phyloP scores from a whole-genome alignment of 2,329 filamentous ascomycete species.

The Dactylellina cionopaga region DNA sequence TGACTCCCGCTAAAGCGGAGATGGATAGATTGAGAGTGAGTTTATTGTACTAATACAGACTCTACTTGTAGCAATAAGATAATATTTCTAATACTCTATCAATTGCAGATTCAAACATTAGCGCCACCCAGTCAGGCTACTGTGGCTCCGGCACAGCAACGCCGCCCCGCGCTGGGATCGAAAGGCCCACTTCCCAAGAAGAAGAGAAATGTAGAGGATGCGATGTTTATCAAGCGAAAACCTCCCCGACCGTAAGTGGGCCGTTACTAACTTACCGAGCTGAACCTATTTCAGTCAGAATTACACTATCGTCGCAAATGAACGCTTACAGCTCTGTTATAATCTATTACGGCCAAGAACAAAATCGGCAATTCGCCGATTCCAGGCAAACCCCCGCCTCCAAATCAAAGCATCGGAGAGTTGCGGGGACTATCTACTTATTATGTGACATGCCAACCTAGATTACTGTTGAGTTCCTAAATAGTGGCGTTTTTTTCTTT shows the following conservation, averaged over 20 bases:
- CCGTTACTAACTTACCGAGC: background rate
- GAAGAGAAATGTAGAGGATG: constrained; percentile 49
- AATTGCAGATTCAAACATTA: background rate
- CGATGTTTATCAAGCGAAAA: constrained; percentile 48
- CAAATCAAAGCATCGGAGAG: constrained; percentile 11
- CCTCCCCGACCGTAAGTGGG: constrained; percentile 28
- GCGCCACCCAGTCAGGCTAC: background rate
- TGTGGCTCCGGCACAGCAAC: background rate
- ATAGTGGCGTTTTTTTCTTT: no score
- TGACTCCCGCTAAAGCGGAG: background rate
- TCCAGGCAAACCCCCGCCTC: background rate
- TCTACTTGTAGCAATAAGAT: no score
- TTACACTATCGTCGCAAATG: no score
- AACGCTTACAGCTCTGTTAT: no score
- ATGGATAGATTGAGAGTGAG: background rate
- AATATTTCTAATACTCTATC: no score
- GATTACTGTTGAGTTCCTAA: background rate
- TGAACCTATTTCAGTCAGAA: no score
- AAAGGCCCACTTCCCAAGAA: constrained; percentile 42
- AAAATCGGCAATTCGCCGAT: constrained; percentile 10
- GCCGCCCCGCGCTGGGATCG: constrained; percentile 30
- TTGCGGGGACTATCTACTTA: no score
- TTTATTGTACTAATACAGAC: no score
- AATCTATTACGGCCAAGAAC: no score
- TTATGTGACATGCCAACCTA: background rate